These are phyloP conservation scores for Penicillium chermesinum DNA, from an alignment of 495 filamentous ascomycete species.

Conservation along the genomic window DNA sequence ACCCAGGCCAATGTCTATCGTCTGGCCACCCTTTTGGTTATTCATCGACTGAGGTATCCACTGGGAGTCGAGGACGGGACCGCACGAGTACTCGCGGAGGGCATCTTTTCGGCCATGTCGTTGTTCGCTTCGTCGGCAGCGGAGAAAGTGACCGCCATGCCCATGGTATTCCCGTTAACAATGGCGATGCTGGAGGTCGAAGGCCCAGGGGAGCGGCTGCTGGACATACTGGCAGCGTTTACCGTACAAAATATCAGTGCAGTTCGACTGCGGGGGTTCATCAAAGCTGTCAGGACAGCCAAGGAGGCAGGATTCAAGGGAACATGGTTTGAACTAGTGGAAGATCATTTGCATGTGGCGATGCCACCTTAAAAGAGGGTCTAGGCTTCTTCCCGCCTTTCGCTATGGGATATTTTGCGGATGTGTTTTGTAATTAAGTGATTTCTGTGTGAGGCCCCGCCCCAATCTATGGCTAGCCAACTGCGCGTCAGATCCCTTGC, in stretches of 20 bases:
- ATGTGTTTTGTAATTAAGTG: neutral
- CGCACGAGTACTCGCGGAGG: slow-evolving; percentile 16
- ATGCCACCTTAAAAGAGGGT: slow-evolving; percentile 19
- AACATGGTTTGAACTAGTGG: slow-evolving; percentile 27
- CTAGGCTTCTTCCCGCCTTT: neutral
- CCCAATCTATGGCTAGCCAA: neutral
- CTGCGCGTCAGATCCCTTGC: neutral
- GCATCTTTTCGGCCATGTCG: slow-evolving; percentile 23
- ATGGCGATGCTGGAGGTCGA: slow-evolving; percentile 27
- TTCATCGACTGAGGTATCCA: slow-evolving; percentile 31
- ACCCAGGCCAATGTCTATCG: slow-evolving; percentile 33
- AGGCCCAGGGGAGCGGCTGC: slow-evolving; percentile 19
- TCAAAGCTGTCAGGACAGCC: slow-evolving; percentile 19
- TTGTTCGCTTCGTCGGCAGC: slow-evolving; percentile 16
- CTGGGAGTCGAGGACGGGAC: slow-evolving; percentile 21
- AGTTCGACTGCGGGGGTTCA: slow-evolving; percentile 17
- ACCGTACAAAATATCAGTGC: slow-evolving; percentile 21
- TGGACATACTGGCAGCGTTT: slow-evolving; percentile 17
- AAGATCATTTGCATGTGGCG: slow-evolving; percentile 23
- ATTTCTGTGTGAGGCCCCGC: neutral
- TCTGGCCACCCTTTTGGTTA: slow-evolving; percentile 24
- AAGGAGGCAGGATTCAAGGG: slow-evolving; percentile 18
- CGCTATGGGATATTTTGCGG: neutral
- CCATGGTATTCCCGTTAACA: slow-evolving; percentile 23
- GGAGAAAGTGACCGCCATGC: slow-evolving; percentile 17